These are phyloP conservation scores for Striga asiatica DNA, from an alignment of 257 asterid genomes.

Conservation along the genomic window DNA sequence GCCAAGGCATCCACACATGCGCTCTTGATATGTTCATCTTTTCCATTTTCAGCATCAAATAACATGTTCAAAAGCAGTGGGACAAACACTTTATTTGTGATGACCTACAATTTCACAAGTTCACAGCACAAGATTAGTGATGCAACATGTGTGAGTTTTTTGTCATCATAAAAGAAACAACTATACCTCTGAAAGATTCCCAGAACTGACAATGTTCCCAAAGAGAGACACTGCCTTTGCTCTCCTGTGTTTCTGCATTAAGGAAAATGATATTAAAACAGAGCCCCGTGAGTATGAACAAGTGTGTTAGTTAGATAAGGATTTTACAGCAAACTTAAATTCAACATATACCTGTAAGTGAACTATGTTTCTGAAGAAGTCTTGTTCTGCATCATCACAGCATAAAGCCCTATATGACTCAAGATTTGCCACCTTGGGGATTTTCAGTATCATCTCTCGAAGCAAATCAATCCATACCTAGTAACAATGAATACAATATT, in stretches of 20 bases:
- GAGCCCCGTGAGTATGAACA: not conserved
- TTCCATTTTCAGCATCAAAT: constrained; percentile 60
- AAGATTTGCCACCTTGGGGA: constrained; percentile 56
- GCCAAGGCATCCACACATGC: constrained; percentile 77
- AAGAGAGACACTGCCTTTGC: constrained; percentile 82
- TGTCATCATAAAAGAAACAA: not conserved
- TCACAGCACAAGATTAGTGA: constrained; percentile 9
- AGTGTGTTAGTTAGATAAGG: not conserved
- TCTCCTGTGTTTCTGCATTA: constrained; percentile 74
- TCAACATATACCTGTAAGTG: constrained; percentile 69
- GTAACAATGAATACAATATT: constrained; percentile 14
- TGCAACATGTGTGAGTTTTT: not conserved
- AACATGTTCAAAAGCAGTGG: constrained; percentile 77
- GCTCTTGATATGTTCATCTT: constrained; percentile 75
- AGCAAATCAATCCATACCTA: constrained; percentile 92
- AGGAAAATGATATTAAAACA: constrained; percentile 14
- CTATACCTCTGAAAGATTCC: constrained; percentile 54
- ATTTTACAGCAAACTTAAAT: not conserved
- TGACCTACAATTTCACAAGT: constrained; percentile 40
- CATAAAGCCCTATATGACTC: constrained; percentile 50
- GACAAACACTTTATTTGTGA: constrained; percentile 59
- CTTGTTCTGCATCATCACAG: constrained; percentile 81
- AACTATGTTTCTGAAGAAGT: constrained; percentile 66
- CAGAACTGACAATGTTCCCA: constrained; percentile 34
- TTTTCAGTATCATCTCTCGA: constrained; percentile 76